phyloP scores from a whole-genome alignment of 2,329 filamentous ascomycete species.

The Alternaria longipes region DNA sequence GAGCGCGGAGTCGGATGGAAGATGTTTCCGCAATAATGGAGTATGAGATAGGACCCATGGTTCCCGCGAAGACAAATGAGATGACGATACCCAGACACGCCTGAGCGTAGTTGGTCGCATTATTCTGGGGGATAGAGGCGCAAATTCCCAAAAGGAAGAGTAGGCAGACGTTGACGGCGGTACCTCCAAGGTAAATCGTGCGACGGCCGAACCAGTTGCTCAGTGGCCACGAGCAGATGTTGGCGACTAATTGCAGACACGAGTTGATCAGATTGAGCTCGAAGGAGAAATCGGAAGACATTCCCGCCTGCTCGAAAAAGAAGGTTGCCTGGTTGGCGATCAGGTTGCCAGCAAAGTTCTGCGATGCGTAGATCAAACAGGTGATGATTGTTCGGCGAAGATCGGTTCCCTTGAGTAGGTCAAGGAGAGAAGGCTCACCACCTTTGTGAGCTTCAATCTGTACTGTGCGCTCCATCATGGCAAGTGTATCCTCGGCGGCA shows the following conservation, averaged over 20 bases:
- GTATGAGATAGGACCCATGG: conserved; percentile 71
- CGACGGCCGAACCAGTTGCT: conserved; percentile 70
- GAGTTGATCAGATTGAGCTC: conserved; percentile 71
- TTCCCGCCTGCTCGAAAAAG: conserved; percentile 70
- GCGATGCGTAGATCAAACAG: conserved; percentile 65
- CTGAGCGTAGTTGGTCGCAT: conserved; percentile 61
- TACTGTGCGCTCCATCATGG: conserved; percentile 67
- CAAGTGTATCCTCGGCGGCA: conserved; percentile 57
- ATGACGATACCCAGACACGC: conserved; percentile 70
- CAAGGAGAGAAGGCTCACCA: conserved; percentile 58
- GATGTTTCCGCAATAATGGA: conserved; percentile 73
- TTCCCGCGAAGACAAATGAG: conserved; percentile 70
- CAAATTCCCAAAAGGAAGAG: conserved; percentile 68
- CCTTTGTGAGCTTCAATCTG: conserved; percentile 60
- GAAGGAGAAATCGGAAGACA: conserved; percentile 64
- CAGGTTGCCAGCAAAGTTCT: conserved; percentile 68
- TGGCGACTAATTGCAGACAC: conserved; percentile 67
- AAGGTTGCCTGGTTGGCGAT: conserved; percentile 70
- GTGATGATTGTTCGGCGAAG: conserved; percentile 63
- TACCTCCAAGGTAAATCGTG: conserved; percentile 70
- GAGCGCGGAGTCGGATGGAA: conserved; percentile 67
- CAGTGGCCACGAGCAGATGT: conserved; percentile 72
- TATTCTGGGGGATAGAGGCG: conserved; percentile 58
- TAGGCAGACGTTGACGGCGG: conserved; percentile 61
- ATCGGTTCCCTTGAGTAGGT: conserved; percentile 65